These are phyloP conservation scores for Pluteus cervinus DNA, from an alignment of 768 basidiomycete species.

Conservation along the genomic window DNA sequence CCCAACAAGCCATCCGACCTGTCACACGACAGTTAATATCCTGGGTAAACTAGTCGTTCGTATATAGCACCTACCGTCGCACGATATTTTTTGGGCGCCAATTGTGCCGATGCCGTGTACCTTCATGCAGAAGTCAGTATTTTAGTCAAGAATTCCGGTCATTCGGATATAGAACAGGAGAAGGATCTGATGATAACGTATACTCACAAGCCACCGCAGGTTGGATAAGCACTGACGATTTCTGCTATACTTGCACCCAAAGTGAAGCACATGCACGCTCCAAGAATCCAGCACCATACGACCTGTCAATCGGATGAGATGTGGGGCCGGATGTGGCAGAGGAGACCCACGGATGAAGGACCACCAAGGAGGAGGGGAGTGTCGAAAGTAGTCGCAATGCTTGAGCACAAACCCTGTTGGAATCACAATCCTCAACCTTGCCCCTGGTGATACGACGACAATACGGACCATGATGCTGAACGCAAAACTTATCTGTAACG, in stretches of 20 bases:
- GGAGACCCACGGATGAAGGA: slow-evolving; percentile 50
- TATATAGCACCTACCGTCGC: slow-evolving; percentile 39
- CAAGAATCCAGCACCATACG: slow-evolving; percentile 73
- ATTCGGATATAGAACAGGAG: too few species aligned
- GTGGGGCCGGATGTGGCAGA: neutral
- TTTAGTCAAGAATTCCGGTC: neutral
- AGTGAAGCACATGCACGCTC: slow-evolving; percentile 67
- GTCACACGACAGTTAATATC: slow-evolving; percentile 5
- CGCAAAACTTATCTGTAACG: slow-evolving; percentile 58
- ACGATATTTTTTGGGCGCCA: slow-evolving; percentile 59
- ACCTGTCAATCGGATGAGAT: slow-evolving; percentile 26
- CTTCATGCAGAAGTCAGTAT: slow-evolving; percentile 22
- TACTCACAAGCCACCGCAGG: slow-evolving; percentile 64
- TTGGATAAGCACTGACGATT: slow-evolving; percentile 71
- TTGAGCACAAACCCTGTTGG: slow-evolving; percentile 61
- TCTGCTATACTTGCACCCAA: slow-evolving; percentile 71
- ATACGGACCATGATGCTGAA: slow-evolving; percentile 66
- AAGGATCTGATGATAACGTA: neutral
- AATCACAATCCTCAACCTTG: neutral
- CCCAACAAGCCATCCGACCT: slow-evolving; percentile 76
- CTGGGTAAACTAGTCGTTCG: neutral
- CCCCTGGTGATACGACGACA: neutral
- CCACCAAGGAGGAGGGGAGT: slow-evolving; percentile 66
- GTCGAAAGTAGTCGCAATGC: slow-evolving; percentile 74
- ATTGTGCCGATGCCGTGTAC: slow-evolving; percentile 77